phyloP scores from a whole-genome alignment of 495 filamentous ascomycete genomes.

The Paragyromitra xinjiangensis region DNA sequence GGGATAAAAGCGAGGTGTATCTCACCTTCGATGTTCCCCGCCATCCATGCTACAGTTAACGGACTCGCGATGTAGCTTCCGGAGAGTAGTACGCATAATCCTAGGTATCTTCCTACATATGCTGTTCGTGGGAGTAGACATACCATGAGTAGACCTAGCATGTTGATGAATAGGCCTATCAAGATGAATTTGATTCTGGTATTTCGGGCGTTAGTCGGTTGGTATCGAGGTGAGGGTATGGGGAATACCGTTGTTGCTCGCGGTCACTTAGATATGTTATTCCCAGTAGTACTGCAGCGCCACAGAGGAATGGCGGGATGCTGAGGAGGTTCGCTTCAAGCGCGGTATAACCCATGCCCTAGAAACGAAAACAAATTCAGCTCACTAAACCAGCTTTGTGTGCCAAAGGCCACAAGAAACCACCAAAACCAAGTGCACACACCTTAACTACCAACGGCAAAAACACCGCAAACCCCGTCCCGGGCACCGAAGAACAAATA shows the following conservation, averaged over 20 bases:
- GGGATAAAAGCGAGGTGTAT: neutral
- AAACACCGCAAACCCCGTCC: conserved; percentile 66
- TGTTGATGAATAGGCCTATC: conserved; percentile 61
- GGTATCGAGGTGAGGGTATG: neutral
- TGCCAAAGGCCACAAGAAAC: neutral
- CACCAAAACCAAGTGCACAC: neutral
- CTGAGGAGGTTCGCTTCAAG: conserved; percentile 66
- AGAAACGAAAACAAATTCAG: too few species aligned
- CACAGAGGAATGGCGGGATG: conserved; percentile 67
- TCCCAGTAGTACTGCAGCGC: conserved; percentile 62
- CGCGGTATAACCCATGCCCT: conserved; percentile 60
- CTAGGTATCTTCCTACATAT: conserved; percentile 61
- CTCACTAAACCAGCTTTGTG: too few species aligned
- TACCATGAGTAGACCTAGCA: conserved; percentile 62
- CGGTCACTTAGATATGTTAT: conserved; percentile 64
- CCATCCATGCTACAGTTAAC: conserved; percentile 68
- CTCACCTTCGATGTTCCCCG: conserved; percentile 63
- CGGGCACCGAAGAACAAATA: conserved; percentile 66
- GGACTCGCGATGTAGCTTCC: conserved; percentile 67
- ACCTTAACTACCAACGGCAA: conserved; percentile 64
- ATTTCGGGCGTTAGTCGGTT: too few species aligned
- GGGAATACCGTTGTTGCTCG: conserved; percentile 57
- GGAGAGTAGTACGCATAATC: conserved; percentile 65
- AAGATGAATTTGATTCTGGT: conserved; percentile 63
- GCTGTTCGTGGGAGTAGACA: conserved; percentile 58